Percentiles rank a stretch among this genome's conserved stretches.
These are phyloP conservation scores for Aspergillus ruber DNA, from an alignment of 2,329 filamentous ascomycete species.

Conservation along the genomic window DNA sequence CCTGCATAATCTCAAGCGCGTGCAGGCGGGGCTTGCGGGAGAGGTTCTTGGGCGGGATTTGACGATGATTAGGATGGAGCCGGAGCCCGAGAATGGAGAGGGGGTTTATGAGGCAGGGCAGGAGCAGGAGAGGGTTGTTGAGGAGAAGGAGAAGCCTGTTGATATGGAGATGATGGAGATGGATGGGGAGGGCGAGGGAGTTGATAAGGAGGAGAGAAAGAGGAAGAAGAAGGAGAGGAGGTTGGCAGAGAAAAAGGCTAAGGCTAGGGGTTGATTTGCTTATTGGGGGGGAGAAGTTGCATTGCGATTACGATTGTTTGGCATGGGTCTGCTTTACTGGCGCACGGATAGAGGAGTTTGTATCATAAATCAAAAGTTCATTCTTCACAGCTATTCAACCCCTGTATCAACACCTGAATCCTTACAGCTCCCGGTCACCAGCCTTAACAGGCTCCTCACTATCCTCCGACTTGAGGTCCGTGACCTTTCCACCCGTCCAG, in stretches of 20 bases:
- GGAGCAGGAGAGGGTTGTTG: slow-evolving; percentile 36
- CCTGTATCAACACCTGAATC: slow-evolving; percentile 1
- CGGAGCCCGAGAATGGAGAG: slow-evolving; percentile 20
- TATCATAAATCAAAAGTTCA: neutral
- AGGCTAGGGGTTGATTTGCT: slow-evolving; percentile 24
- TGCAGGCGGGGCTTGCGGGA: slow-evolving; percentile 38
- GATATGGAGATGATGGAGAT: slow-evolving; percentile 6
- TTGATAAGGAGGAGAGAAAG: slow-evolving; percentile 50
- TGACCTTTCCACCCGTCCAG: slow-evolving; percentile 61
- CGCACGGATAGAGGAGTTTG: no score
- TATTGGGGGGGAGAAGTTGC: slow-evolving; percentile 14
- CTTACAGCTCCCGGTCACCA: slow-evolving; percentile 68
- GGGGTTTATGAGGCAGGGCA: slow-evolving; percentile 31
- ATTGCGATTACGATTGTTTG: neutral
- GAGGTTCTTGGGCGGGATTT: slow-evolving; percentile 38
- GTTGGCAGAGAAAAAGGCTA: slow-evolving; percentile 39
- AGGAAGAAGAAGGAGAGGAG: slow-evolving; percentile 50
- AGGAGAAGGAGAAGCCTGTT: slow-evolving; percentile 7
- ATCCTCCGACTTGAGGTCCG: slow-evolving; percentile 46
- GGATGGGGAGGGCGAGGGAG: slow-evolving; percentile 13
- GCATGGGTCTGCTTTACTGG: no score
- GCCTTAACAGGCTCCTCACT: slow-evolving; percentile 60
- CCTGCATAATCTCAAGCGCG: slow-evolving; percentile 40
- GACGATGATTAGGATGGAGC: slow-evolving; percentile 30
- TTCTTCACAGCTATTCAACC: slow-evolving; percentile 7